Base-by-base conservation (phyloP, 768 basidiomycete genomes). In the Leccinum variicolor region DNA sequence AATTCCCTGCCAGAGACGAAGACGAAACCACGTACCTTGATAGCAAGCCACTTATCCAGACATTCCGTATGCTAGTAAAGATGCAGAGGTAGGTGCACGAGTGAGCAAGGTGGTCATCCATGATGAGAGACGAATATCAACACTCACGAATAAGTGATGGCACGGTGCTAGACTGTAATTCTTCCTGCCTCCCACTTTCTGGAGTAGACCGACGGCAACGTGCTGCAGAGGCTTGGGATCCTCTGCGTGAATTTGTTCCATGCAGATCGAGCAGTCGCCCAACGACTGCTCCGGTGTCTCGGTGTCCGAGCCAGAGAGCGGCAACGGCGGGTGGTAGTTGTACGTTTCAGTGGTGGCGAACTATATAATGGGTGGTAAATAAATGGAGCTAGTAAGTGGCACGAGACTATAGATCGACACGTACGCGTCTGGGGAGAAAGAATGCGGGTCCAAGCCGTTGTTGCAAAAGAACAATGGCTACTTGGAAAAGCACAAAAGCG, bases 211-310 rank as follows among this genome's bases (percentile, higher is more conserved):
- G n/a, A 68, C 70, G 19, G 73, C 66, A 19, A 73, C 69, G 41
- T 70, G 72, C 23, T 66, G 74, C 21, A 73, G 64, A 8, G 71
- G 75, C 46, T 76, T 65, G 6, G 73, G 66, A 46, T 79, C 74
- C 46, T 84, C 81, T 25, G 82, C 69, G 41, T 82, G 66, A 61
- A 95, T 94, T 5, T 84, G 81, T 57, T 96, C 94, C 92, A 96
- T 94, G 66, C 94, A 96, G 53, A 97, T 95, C 6, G 92, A 84
- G 64, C 94, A 97, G 67, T 95, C 92, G 7, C 90, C 92, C 15
- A 92, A 74, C 3, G 87, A 81, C 62, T 87, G 84, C 47, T 87
- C 87, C 2, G 87, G 85, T 2, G 89, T 80, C 69, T 94, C 92
- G 0, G 87, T 69, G 66, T 93, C 90, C 1, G 86, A 79, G 2